phyloP scores from a whole-genome alignment of 352 stramenopile species.

The Globisporangium uncinulatum region DNA sequence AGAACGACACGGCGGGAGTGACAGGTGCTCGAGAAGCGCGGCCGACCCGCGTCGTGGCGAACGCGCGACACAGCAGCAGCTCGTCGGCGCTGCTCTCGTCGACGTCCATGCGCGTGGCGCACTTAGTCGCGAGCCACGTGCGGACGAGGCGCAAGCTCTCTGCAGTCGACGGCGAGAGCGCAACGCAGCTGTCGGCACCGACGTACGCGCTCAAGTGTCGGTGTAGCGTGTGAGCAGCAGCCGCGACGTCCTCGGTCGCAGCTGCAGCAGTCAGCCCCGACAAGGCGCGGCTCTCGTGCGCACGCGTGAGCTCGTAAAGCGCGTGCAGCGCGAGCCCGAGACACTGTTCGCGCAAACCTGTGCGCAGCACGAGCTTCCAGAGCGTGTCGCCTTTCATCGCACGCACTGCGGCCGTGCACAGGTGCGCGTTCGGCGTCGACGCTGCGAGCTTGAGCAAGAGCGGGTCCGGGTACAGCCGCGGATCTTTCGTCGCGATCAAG shows the following conservation, averaged over 20 bases:
- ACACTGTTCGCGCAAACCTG: constrained; percentile 38
- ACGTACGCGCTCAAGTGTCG: constrained; percentile 7
- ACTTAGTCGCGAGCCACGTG: constrained; percentile 23
- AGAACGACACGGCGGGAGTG: constrained; percentile 11
- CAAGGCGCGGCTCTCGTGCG: constrained; percentile 39
- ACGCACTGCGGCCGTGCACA: constrained; percentile 45
- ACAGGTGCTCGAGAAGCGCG: background rate
- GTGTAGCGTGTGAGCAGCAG: background rate
- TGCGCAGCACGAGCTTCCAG: constrained; percentile 52
- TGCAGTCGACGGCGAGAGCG: constrained; percentile 4
- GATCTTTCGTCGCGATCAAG: constrained; percentile 72
- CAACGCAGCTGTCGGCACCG: constrained; percentile 9
- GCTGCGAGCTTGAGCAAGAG: constrained; percentile 61
- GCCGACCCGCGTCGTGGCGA: constrained; percentile 17
- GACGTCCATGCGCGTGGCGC: constrained; percentile 8
- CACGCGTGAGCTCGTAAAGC: constrained; percentile 22
- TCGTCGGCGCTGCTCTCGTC: constrained; percentile 23
- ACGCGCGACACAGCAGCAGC: constrained; percentile 34
- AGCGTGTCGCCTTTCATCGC: constrained; percentile 50
- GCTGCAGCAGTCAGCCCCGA: constrained; percentile 25
- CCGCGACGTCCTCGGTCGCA: background rate
- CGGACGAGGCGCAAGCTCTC: constrained; percentile 21
- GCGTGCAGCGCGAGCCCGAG: constrained; percentile 26
- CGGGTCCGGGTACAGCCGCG: constrained; percentile 55
- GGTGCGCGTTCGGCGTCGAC: constrained; percentile 27